phyloP scores from a whole-genome alignment of 164 flowering plant genomes.

The Piper longum region DNA sequence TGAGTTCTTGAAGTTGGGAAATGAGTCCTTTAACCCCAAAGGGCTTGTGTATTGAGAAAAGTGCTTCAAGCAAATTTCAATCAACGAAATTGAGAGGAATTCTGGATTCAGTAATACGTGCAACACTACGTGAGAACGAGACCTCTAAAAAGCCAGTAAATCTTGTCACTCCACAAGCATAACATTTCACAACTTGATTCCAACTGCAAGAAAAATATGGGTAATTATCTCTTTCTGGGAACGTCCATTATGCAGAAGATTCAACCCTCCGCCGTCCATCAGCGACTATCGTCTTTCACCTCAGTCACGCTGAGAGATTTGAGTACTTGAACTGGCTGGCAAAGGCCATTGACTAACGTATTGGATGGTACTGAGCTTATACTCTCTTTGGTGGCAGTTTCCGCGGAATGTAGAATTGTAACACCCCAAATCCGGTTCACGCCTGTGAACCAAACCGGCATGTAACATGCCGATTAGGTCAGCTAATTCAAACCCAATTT shows the following conservation, averaged over 20 bases:
- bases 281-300: neutral
- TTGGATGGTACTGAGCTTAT: constrained; percentile 87
- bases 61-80: too few species aligned
- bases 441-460: too few species aligned
- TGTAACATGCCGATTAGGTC: too few species aligned
- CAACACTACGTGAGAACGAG: too few species aligned
- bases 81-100: too few species aligned
- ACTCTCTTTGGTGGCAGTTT: constrained; percentile 86
- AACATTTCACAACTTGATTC: neutral
- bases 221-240: neutral
- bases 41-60: too few species aligned
- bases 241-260: neutral
- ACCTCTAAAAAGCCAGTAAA: neutral
- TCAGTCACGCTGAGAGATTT: neutral
- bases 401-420: constrained; percentile 74
- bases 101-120: too few species aligned
- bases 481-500: too few species aligned
- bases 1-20: too few species aligned
- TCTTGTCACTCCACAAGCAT: neutral
- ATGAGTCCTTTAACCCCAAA: too few species aligned
- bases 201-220: neutral
- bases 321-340: neutral
- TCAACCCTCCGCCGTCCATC: neutral
- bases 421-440: too few species aligned
- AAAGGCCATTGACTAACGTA: constrained; percentile 17